phyloP scores from a whole-genome alignment of 306 rosid species.

The Dicorynia guianensis region DNA sequence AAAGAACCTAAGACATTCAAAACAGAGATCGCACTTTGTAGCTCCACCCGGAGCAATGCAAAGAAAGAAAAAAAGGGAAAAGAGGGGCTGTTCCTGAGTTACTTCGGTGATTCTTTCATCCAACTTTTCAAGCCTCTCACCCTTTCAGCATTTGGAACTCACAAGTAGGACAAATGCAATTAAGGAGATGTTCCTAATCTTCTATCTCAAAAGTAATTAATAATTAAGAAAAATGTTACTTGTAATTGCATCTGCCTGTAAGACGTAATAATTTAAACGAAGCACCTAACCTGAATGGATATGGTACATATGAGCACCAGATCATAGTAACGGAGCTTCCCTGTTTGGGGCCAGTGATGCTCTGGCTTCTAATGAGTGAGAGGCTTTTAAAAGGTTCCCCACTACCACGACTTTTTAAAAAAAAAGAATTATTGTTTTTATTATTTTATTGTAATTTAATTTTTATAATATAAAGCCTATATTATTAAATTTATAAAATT shows the following conservation, averaged over 20 bases:
- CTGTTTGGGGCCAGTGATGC: neutral
- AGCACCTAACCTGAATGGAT: no score
- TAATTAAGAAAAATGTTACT: no score
- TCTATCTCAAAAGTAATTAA: no score
- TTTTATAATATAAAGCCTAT: no score
- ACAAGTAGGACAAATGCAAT: neutral
- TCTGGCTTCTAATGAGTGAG: neutral
- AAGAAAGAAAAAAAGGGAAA: neutral
- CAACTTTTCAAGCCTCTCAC: neutral
- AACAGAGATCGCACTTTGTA: neutral
- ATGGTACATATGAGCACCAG: neutral
- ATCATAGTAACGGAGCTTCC: neutral
- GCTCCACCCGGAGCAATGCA: neutral
- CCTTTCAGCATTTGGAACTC: neutral
- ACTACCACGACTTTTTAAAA: neutral
- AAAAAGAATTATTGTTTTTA: no score
- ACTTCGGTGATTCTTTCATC: neutral
- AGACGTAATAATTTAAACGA: neutral
- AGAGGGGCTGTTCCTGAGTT: no score
- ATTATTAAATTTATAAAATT: no score
- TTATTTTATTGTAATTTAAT: no score
- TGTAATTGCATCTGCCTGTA: neutral
- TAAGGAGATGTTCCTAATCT: no score
- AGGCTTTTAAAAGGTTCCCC: conserved; percentile 37
- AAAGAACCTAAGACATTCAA: conserved; percentile 9